phyloP scores from a whole-genome alignment of 2,329 filamentous ascomycete genomes.

The Thelonectria rubi region DNA sequence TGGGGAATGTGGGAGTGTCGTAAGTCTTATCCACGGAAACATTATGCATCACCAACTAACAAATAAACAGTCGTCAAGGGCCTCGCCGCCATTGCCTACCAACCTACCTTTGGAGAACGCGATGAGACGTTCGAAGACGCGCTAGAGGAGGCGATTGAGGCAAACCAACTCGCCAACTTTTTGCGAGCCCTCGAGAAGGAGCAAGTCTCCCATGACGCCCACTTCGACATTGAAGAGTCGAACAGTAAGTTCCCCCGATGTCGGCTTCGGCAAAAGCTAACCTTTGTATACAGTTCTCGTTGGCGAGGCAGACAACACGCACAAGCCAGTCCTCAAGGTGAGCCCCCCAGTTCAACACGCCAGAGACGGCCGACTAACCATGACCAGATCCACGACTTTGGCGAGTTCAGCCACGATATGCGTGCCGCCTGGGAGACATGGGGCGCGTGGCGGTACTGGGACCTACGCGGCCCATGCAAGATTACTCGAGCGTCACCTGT shows the following conservation, averaged over 20 bases:
- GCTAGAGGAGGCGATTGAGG: constrained; percentile 17
- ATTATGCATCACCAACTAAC: neutral
- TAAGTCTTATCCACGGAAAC: constrained; percentile 24
- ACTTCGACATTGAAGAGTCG: constrained; percentile 43
- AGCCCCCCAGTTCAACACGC: neutral
- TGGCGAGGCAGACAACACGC: constrained; percentile 26
- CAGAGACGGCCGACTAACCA: constrained; percentile 7
- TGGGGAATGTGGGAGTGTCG: constrained; percentile 46
- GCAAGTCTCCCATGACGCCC: constrained; percentile 40
- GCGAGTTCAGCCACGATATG: constrained; percentile 39
- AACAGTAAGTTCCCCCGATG: constrained; percentile 38
- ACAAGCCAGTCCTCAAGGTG: constrained; percentile 42
- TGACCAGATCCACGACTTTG: constrained; percentile 43
- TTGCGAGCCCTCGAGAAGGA: constrained; percentile 13
- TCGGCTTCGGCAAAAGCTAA: constrained; percentile 7
- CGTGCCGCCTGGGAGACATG: constrained; percentile 21
- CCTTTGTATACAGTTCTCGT: constrained; percentile 34
- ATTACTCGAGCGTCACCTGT: constrained; percentile 38
- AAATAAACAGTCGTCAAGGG: constrained; percentile 39
- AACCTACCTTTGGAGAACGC: constrained; percentile 15
- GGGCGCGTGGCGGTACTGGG: constrained; percentile 30
- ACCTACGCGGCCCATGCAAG: constrained; percentile 30
- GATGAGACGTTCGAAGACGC: constrained; percentile 27
- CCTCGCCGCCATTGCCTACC: constrained; percentile 42
- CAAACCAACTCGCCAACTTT: constrained; percentile 6